These are phyloP conservation scores for Alternaria gansuensis DNA, from an alignment of 2,329 filamentous ascomycete species.

Conservation along the genomic window DNA sequence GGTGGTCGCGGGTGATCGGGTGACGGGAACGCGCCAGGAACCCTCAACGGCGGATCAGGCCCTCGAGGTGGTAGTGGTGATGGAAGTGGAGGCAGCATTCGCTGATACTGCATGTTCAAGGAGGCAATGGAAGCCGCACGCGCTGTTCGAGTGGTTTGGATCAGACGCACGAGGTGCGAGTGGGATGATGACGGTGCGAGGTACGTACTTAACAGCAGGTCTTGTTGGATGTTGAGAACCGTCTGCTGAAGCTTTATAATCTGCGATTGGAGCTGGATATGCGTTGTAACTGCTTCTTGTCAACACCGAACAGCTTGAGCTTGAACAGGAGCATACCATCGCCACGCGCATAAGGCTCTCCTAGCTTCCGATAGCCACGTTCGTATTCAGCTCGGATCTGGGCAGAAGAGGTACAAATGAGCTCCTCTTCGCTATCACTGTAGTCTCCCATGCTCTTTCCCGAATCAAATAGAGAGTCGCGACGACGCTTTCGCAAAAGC, in stretches of 20 bases:
- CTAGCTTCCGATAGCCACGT: conserved; percentile 40
- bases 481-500: conserved; percentile 17
- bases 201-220: conserved; percentile 37
- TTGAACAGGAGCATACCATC: conserved; percentile 36
- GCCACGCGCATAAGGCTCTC: conserved; percentile 44
- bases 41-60: conserved; percentile 18
- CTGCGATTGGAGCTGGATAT: conserved; percentile 45
- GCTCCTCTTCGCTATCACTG: conserved; percentile 43
- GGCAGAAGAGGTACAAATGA: conserved; percentile 35
- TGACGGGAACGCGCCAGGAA: conserved; percentile 33
- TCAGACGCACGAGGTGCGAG: conserved; percentile 41
- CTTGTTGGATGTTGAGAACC: conserved; percentile 42
- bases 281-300: conserved; percentile 35
- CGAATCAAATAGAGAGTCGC: conserved; percentile 31
- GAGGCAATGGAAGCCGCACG: conserved; percentile 42
- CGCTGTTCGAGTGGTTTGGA: conserved; percentile 40
- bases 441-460: conserved; percentile 28
- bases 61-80: conserved; percentile 10
- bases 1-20: conserved; percentile 18
- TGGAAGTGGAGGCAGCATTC: conserved; percentile 25
- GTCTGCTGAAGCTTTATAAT: conserved; percentile 47
- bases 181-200: conserved; percentile 35
- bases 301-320: conserved; percentile 1
- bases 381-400: conserved; percentile 44
- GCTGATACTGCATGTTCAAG: conserved; percentile 41